Evolutionary conservation across 441 rosid species (phyloP).

Genomic region (Heliophila coronopifolia): DNA sequence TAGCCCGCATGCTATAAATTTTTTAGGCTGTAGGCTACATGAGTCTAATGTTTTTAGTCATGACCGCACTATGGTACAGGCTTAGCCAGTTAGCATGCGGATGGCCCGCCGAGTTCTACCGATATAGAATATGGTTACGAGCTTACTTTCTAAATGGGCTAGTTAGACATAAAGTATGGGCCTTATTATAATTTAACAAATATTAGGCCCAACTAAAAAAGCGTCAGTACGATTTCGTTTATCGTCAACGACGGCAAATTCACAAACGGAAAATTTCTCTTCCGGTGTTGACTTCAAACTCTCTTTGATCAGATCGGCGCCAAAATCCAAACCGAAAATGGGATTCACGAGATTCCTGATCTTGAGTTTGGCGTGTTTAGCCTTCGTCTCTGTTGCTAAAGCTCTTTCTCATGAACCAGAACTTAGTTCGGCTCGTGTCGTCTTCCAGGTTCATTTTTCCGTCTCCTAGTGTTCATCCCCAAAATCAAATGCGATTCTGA

Average conservation of each 20-base stretch:
- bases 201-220: conserved; percentile 1
- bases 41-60: too few species aligned
- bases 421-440: conserved; percentile 74
- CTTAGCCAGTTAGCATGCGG: too few species aligned
- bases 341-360: conserved; percentile 19
- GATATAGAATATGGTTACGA: too few species aligned
- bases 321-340: conserved; percentile 15
- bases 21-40: too few species aligned
- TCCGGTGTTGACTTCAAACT: conserved; percentile 21
- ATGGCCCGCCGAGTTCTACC: too few species aligned
- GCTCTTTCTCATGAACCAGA: conserved; percentile 45
- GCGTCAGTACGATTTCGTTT: not conserved
- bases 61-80: too few species aligned
- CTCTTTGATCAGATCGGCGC: conserved; percentile 27
- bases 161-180: too few species aligned
- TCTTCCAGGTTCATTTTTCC: conserved; percentile 58
- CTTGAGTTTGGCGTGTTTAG: conserved; percentile 21
- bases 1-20: too few species aligned
- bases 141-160: too few species aligned
- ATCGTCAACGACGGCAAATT: conserved; percentile 13
- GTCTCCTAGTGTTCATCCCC: not conserved
- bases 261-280: not conserved
- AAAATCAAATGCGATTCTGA: not conserved
- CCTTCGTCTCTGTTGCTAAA: conserved; percentile 21
- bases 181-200: too few species aligned